Percentiles rank a stretch among this genome's conserved stretches.
These are phyloP conservation scores for Nectriaceae sp. DNA, from an alignment of 2,329 filamentous ascomycete species.

Conservation along the genomic window DNA sequence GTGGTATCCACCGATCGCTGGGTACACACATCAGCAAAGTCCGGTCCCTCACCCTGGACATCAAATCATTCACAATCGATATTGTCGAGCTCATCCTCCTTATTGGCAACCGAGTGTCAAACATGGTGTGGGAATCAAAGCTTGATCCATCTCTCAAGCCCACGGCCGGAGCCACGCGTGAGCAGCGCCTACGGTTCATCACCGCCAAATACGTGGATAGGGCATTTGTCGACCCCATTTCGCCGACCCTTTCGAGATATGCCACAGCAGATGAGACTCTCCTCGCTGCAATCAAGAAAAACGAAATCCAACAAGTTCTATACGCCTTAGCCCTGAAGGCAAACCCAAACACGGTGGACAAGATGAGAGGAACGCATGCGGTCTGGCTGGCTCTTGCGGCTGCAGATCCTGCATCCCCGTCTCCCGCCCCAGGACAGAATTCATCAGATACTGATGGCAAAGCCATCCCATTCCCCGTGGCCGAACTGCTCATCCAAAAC, in stretches of 20 bases:
- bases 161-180: conserved; percentile 74
- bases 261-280: conserved; percentile 83
- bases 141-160: conserved; percentile 77
- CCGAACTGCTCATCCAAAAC: conserved; percentile 90
- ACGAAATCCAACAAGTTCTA: conserved; percentile 90
- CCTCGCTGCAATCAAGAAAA: conserved; percentile 90
- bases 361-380: conserved; percentile 82
- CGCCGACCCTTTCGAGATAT: conserved; percentile 73
- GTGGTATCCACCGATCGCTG: conserved; percentile 92
- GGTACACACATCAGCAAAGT: conserved; percentile 98
- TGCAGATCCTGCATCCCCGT: conserved; percentile 84
- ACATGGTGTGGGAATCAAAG: conserved; percentile 93
- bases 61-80: conserved; percentile 93
- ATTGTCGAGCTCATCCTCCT: conserved; percentile 92
- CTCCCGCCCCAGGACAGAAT: conserved; percentile 46
- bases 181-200: conserved; percentile 93
- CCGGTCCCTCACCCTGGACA: conserved; percentile 90
- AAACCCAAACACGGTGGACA: conserved; percentile 85
- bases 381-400: conserved; percentile 90
- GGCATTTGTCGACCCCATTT: conserved; percentile 77
- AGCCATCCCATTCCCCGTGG: conserved; percentile 76
- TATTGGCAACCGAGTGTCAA: conserved; percentile 91
- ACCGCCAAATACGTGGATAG: conserved; percentile 91
- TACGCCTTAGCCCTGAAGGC: conserved; percentile 85
- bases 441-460: conserved; percentile 50